Evolutionary conservation across 1,284 basidiomycete genomes (phyloP), one percentile per base, ranked within the genome.

Genomic region (Rhodotorula sp.): DNA sequence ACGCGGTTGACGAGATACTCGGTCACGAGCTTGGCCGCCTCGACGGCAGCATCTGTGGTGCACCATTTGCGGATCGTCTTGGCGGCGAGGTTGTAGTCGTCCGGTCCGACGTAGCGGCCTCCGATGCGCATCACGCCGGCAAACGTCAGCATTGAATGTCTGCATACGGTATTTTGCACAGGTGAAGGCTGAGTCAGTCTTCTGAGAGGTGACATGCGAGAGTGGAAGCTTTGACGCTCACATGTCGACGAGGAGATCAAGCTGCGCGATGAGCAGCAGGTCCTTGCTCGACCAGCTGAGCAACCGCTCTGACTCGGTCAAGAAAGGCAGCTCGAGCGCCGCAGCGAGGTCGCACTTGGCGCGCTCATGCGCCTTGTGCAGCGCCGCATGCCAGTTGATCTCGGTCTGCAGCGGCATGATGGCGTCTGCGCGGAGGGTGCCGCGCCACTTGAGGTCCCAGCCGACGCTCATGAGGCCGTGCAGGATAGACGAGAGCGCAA

Each of bases 381-480:
- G 27, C 49, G 49, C 42, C 60, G 14, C 45, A 21, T 34, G 48
- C 60, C 60, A 61, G 14, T 61, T 61, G 12, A 34, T n/a, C 27
- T 34, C 3, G 7, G 14, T 23, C 48, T 25, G 25, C 10, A 52
- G 25, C 10, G 60, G 27, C 19, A 42, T 49, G 60, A 61, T 17
- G 12, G 60, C 60, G 9, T 49, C 41, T 4, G 60, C 48, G 19
- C 61, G 61, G 8, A 63, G 52, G 10, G 61, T 45, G 14, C 61
- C 61, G 42, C 61, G 61, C 61, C 61, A 63, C 44, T 63, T 54
- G 52, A 63, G 42, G 61, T 63, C 61, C 61, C 61, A 63, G 2
- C 17, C 53, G 25, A 63, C 17, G 5, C 41, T 25, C 52, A 63
- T 54, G 16, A 63, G 52, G 25, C 61, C 61, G 42, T 63, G 61